These are phyloP conservation scores for Cicer cuneatum DNA, from an alignment of 306 rosid genomes.

Conservation along the genomic window DNA sequence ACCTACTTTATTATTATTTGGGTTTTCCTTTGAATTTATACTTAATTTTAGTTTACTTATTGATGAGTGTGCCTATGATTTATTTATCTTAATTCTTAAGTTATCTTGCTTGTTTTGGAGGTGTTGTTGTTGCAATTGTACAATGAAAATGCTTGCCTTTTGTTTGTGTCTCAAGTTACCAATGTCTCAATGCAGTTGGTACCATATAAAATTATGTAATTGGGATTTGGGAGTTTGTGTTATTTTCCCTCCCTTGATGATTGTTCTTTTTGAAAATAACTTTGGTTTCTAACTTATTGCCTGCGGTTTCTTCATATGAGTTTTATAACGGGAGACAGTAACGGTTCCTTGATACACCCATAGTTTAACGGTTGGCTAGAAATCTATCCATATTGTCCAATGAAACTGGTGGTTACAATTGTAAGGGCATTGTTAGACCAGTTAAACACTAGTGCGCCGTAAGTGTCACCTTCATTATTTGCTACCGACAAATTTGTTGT, in stretches of 20 bases:
- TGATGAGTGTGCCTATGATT: constrained; percentile 33
- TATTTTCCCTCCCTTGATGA: background rate
- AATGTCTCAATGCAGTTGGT: constrained; percentile 21
- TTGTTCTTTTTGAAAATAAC: background rate
- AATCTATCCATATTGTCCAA: background rate
- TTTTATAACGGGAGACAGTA: background rate
- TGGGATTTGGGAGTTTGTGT: background rate
- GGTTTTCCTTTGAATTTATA: background rate
- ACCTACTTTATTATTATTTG: background rate
- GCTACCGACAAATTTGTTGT: background rate
- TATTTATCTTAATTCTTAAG: background rate
- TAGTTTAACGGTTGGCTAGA: background rate
- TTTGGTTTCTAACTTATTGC: background rate
- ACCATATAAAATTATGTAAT: background rate
- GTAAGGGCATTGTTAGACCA: background rate
- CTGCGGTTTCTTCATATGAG: background rate
- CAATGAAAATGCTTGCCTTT: constrained; percentile 2
- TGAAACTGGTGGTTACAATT: background rate
- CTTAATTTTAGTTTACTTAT: background rate
- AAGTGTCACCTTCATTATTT: background rate
- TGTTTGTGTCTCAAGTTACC: constrained; percentile 22
- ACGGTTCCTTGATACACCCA: background rate
- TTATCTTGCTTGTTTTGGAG: constrained; percentile 20
- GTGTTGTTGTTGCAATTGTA: background rate
- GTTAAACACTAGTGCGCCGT: background rate